Conservation (phyloP, 441 rosid species). For the Populus trichocarpa region DNA sequence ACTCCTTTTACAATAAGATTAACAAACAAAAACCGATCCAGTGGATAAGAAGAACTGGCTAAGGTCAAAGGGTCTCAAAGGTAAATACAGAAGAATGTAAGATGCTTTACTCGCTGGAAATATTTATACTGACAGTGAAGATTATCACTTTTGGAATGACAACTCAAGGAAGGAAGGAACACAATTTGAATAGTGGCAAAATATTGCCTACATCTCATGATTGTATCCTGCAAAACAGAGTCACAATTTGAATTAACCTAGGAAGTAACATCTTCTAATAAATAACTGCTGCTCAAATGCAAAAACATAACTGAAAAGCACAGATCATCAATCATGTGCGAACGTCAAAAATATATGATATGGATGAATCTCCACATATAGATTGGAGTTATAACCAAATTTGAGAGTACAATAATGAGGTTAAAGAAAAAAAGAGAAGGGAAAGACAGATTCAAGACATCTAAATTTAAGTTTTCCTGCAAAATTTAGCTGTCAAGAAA, state of each 20-base stretch:
- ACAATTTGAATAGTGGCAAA: neutral
- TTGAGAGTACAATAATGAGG: too few relatives aligned
- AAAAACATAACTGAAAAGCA: neutral
- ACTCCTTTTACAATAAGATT: neutral
- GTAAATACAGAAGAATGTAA: neutral
- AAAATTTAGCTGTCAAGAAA: too few relatives aligned
- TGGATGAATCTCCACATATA: too few relatives aligned
- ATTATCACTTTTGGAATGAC: neutral
- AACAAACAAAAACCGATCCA: neutral
- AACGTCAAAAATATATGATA: too few relatives aligned
- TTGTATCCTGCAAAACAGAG: slow-evolving; percentile 5
- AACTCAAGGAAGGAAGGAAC: neutral
- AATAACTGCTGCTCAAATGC: neutral
- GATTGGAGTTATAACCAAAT: too few relatives aligned
- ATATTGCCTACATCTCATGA: neutral
- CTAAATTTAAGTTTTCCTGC: too few relatives aligned
- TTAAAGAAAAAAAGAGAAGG: too few relatives aligned
- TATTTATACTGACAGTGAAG: neutral
- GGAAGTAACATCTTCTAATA: neutral
- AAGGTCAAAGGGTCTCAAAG: neutral
- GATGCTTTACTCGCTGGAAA: neutral
- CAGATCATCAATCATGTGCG: too few relatives aligned
- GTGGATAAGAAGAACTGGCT: neutral
- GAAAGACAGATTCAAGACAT: too few relatives aligned
- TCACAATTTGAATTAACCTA: neutral